Evolutionary conservation across 1,284 basidiomycete genomes (phyloP).

Genomic region (Cystobasidium sp.): DNA sequence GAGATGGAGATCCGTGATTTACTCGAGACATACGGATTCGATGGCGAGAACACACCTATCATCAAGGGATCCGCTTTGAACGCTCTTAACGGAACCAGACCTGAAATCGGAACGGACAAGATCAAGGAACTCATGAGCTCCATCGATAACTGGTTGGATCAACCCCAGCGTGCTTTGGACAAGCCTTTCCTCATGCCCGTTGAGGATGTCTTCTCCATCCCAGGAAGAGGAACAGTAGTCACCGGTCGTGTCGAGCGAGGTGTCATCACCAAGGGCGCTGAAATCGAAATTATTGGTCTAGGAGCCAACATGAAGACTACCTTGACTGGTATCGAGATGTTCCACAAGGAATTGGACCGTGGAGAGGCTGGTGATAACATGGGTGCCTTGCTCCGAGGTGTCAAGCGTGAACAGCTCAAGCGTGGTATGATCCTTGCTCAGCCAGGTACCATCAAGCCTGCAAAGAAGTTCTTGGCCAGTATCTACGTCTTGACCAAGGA

Average conservation of each 20-base stretch:
- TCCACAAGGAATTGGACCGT: conserved; percentile 98
- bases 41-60: conserved; percentile 96
- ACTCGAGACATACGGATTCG: conserved; percentile 82
- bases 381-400: conserved; percentile 93
- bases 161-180: conserved; percentile 94
- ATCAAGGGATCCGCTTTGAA: conserved; percentile 95
- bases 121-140: conserved; percentile 83
- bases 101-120: conserved; percentile 75
- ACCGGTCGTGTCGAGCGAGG: conserved; percentile 98
- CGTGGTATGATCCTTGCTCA: conserved; percentile 90
- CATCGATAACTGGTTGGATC: conserved; percentile 94
- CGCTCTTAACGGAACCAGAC: conserved; percentile 82
- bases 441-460: conserved; percentile 90
- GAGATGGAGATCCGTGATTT: conserved; percentile 99
- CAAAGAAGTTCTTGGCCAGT: conserved; percentile 91
- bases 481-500: conserved; percentile 94
- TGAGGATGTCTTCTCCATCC: conserved; percentile 98
- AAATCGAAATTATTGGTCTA: conserved; percentile 91
- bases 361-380: conserved; percentile 99
- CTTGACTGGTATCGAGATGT: conserved; percentile 92
- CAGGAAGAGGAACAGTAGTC: conserved; percentile 96
- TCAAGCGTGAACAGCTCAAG: conserved; percentile 94
- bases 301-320: conserved; percentile 87
- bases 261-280: conserved; percentile 85
- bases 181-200: conserved; percentile 97